Evolutionary conservation across 768 basidiomycete species (phyloP).

Genomic region (Collybia mongolica): DNA sequence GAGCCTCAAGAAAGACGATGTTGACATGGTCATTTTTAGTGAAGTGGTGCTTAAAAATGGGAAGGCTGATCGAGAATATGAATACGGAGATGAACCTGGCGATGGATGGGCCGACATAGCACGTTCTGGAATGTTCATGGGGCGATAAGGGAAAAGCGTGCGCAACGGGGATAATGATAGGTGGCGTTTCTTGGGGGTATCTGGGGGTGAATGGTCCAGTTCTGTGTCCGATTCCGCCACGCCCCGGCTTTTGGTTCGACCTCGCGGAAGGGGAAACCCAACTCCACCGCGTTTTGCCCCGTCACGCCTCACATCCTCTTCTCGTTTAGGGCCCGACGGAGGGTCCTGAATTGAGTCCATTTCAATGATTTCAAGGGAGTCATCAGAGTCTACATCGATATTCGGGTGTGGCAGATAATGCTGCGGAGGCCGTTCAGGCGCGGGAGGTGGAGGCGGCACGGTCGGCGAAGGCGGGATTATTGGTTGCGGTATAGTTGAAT

Average conservation of each 20-base stretch:
- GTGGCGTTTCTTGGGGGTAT: conserved; percentile 31
- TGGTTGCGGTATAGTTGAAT: conserved; percentile 22
- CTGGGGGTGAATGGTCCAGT: conserved; percentile 19
- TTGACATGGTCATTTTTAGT: conserved; percentile 31
- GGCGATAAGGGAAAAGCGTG: conserved; percentile 42
- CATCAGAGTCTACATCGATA: conserved; percentile 45
- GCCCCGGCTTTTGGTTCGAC: conserved; percentile 25
- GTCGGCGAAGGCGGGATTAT: conserved; percentile 3
- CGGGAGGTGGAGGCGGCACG: conserved; percentile 3
- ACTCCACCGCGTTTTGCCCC: conserved; percentile 28
- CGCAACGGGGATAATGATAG: conserved; percentile 45
- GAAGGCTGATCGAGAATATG: conserved; percentile 26
- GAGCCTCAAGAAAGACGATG: conserved; percentile 28
- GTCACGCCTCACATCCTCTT: conserved; percentile 36
- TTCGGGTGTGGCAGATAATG: background rate
- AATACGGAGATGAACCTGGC: conserved; percentile 37
- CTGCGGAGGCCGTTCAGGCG: background rate
- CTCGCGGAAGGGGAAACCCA: conserved; percentile 31
- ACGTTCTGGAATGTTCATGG: conserved; percentile 31
- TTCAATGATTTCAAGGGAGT: conserved; percentile 54
- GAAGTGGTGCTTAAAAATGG: conserved; percentile 48
- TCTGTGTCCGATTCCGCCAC: conserved; percentile 29
- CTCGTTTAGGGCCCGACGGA: conserved; percentile 36
- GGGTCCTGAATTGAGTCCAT: conserved; percentile 42
- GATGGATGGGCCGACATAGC: conserved; percentile 41